Conservation (phyloP, 2,329 filamentous ascomycete genomes). For the Curvularia verruculosa region DNA sequence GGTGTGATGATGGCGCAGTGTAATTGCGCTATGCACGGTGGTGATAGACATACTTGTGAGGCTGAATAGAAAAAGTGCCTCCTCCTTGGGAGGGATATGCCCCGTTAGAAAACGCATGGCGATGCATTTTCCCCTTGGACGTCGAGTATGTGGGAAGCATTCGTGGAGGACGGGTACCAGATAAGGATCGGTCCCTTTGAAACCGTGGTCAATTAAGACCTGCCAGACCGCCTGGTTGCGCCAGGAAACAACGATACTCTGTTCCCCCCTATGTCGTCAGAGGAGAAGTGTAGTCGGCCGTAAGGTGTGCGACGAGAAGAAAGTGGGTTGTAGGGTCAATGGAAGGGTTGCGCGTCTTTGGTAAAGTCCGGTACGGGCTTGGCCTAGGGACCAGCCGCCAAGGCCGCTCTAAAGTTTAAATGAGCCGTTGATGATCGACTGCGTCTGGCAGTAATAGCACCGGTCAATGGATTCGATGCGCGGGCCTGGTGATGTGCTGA, state of each 20-base stretch:
- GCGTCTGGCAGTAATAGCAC: slow-evolving; percentile 29
- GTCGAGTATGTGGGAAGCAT: slow-evolving; percentile 68
- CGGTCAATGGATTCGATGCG: slow-evolving; percentile 32
- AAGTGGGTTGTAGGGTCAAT: slow-evolving; percentile 12
- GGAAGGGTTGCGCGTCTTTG: slow-evolving; percentile 29
- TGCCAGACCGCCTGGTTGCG: slow-evolving; percentile 37
- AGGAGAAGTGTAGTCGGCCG: slow-evolving; percentile 22
- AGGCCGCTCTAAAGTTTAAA: slow-evolving; percentile 42
- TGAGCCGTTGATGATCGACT: slow-evolving; percentile 30
- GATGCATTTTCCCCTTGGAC: slow-evolving; percentile 74
- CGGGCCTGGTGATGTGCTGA: slow-evolving; percentile 24
- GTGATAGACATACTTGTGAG: slow-evolving; percentile 72
- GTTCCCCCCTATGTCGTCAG: slow-evolving; percentile 9
- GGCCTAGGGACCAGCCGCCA: slow-evolving; percentile 43
- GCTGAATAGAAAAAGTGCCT: slow-evolving; percentile 81
- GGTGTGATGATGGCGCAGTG: slow-evolving; percentile 24
- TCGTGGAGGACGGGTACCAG: slow-evolving; percentile 40
- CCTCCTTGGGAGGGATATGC: slow-evolving; percentile 71
- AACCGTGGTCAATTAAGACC: slow-evolving; percentile 44
- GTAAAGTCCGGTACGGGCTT: slow-evolving; percentile 31
- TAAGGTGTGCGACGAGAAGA: slow-evolving; percentile 12
- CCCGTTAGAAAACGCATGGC: slow-evolving; percentile 86
- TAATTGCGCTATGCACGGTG: slow-evolving; percentile 32
- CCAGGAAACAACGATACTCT: slow-evolving; percentile 20
- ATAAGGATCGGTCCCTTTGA: slow-evolving; percentile 43